Conservation (phyloP, 2,329 filamentous ascomycete species). For the Parastagonospora nodorum region DNA sequence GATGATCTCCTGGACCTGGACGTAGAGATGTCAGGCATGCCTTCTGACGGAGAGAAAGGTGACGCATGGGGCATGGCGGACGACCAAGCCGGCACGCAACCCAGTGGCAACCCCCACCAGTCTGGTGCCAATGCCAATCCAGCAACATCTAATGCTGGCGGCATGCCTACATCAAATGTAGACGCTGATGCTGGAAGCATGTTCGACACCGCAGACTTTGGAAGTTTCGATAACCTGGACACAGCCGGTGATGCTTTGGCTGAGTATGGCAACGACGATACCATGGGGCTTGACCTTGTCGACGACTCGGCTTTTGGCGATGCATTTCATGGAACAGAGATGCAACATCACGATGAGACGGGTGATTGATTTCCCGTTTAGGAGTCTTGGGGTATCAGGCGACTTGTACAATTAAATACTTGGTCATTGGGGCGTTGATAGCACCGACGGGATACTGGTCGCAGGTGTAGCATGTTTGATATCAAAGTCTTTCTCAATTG, state of each 20-base stretch:
- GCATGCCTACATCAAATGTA: conserved; percentile 24
- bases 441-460: neutral
- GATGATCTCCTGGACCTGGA: conserved; percentile 49
- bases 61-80: conserved; percentile 47
- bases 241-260: conserved; percentile 48
- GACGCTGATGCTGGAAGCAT: conserved; percentile 42
- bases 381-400: conserved; percentile 1
- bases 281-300: conserved; percentile 44
- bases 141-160: conserved; percentile 17
- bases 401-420: conserved; percentile 2
- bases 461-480: neutral
- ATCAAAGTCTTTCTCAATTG: no score
- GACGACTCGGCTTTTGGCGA: conserved; percentile 49
- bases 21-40: conserved; percentile 64
- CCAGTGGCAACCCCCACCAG: conserved; percentile 20
- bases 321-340: conserved; percentile 47
- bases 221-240: conserved; percentile 45
- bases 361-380: conserved; percentile 36
- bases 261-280: conserved; percentile 45
- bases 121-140: conserved; percentile 21
- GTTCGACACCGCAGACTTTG: conserved; percentile 46
- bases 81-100: conserved; percentile 27
- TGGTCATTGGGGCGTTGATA: neutral
- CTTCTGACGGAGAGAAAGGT: conserved; percentile 42
- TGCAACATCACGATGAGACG: conserved; percentile 35